These are phyloP conservation scores for Gossypium lobatum DNA, from an alignment of 441 rosid genomes.

Conservation along the genomic window DNA sequence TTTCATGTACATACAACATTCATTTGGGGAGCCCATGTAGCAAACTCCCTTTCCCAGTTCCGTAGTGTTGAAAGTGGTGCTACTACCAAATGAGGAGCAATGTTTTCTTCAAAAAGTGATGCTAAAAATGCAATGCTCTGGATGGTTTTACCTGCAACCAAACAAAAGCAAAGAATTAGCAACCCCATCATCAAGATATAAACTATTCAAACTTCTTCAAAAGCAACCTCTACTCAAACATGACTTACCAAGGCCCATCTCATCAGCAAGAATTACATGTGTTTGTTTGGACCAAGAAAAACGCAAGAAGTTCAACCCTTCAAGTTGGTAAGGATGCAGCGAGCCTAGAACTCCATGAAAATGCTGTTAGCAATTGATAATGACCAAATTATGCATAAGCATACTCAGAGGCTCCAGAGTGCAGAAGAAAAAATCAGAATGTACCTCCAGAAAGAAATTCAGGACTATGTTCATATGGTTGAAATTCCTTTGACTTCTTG, in stretches of 20 bases:
- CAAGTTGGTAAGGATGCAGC: slow-evolving; percentile 95
- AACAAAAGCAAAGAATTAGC: slow-evolving; percentile 13
- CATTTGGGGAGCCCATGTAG: slow-evolving; percentile 98
- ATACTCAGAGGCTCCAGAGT: slow-evolving; percentile 8
- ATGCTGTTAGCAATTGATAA: slow-evolving; percentile 18
- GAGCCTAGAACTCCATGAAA: slow-evolving; percentile 59
- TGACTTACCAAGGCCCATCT: slow-evolving; percentile 94
- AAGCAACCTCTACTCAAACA: slow-evolving; percentile 1
- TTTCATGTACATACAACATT: slow-evolving; percentile 69
- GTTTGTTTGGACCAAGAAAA: slow-evolving; percentile 97
- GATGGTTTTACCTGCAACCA: slow-evolving; percentile 83
- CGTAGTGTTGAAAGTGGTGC: slow-evolving; percentile 99
- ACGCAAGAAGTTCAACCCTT: slow-evolving; percentile 92
- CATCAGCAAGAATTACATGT: slow-evolving; percentile 99
- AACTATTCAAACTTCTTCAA: slow-evolving; percentile 5
- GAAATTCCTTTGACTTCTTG: slow-evolving; percentile 74
- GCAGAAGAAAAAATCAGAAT: background rate
- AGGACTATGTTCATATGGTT: slow-evolving; percentile 79
- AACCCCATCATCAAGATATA: background rate
- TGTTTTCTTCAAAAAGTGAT: slow-evolving; percentile 68
- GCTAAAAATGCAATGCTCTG: slow-evolving; percentile 98
- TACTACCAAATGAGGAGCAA: slow-evolving; percentile 77
- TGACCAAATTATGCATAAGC: slow-evolving; percentile 11
- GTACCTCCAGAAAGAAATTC: slow-evolving; percentile 91
- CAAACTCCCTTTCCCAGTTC: slow-evolving; percentile 98